Percentiles rank a stretch among this genome's conserved stretches.
phyloP scores from a whole-genome alignment of 106 monocot genomes.

The Posidonia australis region DNA sequence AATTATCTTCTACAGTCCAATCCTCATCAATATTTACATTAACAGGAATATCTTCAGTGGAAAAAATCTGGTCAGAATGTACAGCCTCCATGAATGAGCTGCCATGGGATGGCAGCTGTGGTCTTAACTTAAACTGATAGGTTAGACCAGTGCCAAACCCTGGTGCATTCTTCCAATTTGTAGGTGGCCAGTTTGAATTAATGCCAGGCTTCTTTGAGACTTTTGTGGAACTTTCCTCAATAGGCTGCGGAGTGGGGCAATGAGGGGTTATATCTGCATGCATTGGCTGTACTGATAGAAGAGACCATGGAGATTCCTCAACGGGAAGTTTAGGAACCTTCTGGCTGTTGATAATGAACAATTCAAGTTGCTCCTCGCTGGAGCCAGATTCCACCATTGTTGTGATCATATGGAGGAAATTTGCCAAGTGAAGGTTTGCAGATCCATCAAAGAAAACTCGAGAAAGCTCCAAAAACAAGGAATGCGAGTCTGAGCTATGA shows the following conservation, averaged over 20 bases:
- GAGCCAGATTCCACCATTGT: slow-evolving; percentile 73
- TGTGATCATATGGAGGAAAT: slow-evolving; percentile 92
- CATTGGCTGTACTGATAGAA: slow-evolving; percentile 11
- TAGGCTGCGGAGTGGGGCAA: background rate
- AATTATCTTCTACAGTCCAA: slow-evolving; percentile 32
- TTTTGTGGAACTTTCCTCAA: slow-evolving; percentile 9
- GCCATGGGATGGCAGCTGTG: slow-evolving; percentile 4
- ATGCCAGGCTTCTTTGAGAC: slow-evolving; percentile 23
- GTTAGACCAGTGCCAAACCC: slow-evolving; percentile 17
- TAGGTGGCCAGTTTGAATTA: slow-evolving; percentile 53
- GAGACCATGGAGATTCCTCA: slow-evolving; percentile 57
- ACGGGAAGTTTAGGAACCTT: slow-evolving; percentile 56
- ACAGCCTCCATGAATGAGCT: background rate
- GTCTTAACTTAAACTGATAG: slow-evolving; percentile 9
- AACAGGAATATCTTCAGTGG: slow-evolving; percentile 21
- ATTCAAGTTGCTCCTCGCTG: slow-evolving; percentile 52
- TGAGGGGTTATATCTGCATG: background rate
- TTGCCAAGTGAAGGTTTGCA: slow-evolving; percentile 69
- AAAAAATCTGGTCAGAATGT: background rate
- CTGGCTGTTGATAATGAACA: slow-evolving; percentile 70
- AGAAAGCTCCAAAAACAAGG: slow-evolving; percentile 82
- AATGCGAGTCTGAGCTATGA: slow-evolving; percentile 42
- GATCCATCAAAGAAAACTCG: slow-evolving; percentile 67
- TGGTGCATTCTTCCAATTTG: slow-evolving; percentile 60
- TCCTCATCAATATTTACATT: slow-evolving; percentile 30